A percentile compares a stretch with the other conserved stretches of the same genome.
Conservation (phyloP, 1,284 basidiomycete genomes). For the Trametes pubescens region DNA sequence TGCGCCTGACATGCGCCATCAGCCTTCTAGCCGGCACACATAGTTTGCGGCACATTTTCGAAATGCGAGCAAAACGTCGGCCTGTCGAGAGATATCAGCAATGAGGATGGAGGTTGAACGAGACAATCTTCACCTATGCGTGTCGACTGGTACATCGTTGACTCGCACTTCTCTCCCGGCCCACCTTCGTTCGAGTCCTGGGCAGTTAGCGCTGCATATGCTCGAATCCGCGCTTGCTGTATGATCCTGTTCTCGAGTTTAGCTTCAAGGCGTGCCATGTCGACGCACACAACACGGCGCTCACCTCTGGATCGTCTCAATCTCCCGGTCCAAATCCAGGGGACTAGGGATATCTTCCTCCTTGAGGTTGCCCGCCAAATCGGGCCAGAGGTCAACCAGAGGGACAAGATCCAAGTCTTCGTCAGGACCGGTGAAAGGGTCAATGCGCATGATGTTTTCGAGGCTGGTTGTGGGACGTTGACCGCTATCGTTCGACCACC, state of each 20-base stretch:
- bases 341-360: constrained; percentile 10
- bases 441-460: constrained; percentile 1
- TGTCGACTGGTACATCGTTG: too few relatives aligned
- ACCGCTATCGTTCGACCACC: too few relatives aligned
- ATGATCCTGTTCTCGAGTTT: constrained; percentile 1
- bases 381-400: constrained; percentile 16
- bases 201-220: background rate
- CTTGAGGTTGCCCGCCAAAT: constrained; percentile 5
- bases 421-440: constrained; percentile 3
- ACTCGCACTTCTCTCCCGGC: too few relatives aligned
- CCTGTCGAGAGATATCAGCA: too few relatives aligned
- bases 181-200: background rate
- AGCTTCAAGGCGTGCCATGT: too few relatives aligned
- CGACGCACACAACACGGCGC: background rate
- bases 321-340: too few relatives aligned
- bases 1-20: too few relatives aligned
- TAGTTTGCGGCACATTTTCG: too few relatives aligned
- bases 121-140: too few relatives aligned
- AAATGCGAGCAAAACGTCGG: too few relatives aligned
- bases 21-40: too few relatives aligned
- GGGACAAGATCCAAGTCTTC: background rate
- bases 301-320: background rate
- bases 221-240: background rate
- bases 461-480: background rate
- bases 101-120: too few relatives aligned